Evolutionary conservation across 768 basidiomycete species (phyloP), one percentile per base, ranked within the genome.

Genomic region (Lepiota brunneoincarnata): DNA sequence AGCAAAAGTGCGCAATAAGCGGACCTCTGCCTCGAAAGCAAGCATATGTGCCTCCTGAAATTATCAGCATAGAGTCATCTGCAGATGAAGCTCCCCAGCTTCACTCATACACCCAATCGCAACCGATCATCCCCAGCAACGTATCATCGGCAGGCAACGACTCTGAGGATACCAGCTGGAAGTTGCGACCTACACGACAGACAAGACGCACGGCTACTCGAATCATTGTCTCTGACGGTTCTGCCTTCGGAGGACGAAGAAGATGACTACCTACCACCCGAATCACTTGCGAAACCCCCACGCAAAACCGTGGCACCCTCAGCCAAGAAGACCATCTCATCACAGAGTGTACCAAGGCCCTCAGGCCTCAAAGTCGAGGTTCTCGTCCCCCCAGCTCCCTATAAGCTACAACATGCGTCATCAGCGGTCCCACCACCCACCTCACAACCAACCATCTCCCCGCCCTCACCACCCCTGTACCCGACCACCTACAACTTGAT

Each of bases 141-240:
- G 42, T 12, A 18, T 51, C 40, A 21, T 44, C 42, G 6, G 28
- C 31, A 14, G 17, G n/a, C 18, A 62, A 58, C 18, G 71, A 72
- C 2, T 56, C 56, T 3, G 66, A 69, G 38, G 17, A 23, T 24
- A 49, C 61, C n/a, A 51, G 56, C 35, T 61, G 56, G n/a, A 61
- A 62, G 9, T 63, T 54, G 40, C 65, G 55, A n/a, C 61, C 55
- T 54, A 74, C 60, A 59, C 64, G 64, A 46, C 63, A 55, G 17
- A 59, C 53, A 1, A 64, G 61, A 44, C 62, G 66, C n/a, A 67
- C 60, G n/a, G 26, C 41, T 20, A 26, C 45, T n/a, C 45, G 20
- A 17, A 61, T 75, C 49, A 63, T 75, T 49, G 68, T 77, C 6
- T 79, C 81, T 18, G 83, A 81, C 46, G 78, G 80, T 36, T 79